phyloP scores from a whole-genome alignment of 768 basidiomycete genomes.

The Holtermannia corniformis region DNA sequence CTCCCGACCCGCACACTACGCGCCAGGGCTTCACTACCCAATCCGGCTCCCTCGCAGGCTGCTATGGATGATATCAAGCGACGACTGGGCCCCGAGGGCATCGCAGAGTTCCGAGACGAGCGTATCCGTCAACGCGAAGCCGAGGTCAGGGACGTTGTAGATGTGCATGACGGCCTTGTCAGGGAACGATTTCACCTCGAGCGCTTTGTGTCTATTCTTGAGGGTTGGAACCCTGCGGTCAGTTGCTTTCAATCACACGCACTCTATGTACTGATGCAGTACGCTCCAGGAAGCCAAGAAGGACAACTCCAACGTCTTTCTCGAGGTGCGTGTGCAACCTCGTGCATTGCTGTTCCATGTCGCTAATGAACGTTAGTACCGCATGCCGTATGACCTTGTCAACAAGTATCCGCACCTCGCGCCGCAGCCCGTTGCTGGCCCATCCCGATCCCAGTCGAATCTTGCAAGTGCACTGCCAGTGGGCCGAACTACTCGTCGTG shows the following conservation, averaged over 20 bases:
- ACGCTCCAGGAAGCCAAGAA: slow-evolving; percentile 55
- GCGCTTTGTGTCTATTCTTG: slow-evolving; percentile 61
- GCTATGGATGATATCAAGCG: slow-evolving; percentile 15
- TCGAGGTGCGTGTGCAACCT: slow-evolving; percentile 51
- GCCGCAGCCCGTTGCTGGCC: slow-evolving; percentile 12
- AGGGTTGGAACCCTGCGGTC: slow-evolving; percentile 64
- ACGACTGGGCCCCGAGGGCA: slow-evolving; percentile 13
- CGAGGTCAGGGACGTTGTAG: slow-evolving; percentile 50
- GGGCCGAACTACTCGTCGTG: slow-evolving; percentile 29
- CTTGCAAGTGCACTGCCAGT: slow-evolving; percentile 2
- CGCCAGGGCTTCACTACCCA: slow-evolving; percentile 18
- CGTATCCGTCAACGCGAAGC: slow-evolving; percentile 55
- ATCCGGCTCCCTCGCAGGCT: slow-evolving; percentile 7
- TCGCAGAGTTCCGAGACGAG: slow-evolving; percentile 28
- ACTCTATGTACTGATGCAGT: slow-evolving; percentile 5
- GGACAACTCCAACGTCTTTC: slow-evolving; percentile 64
- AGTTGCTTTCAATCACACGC: slow-evolving; percentile 19
- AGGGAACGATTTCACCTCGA: slow-evolving; percentile 86
- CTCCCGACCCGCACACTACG: slow-evolving; percentile 14
- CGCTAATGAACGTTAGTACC: slow-evolving; percentile 46
- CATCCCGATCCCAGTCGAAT: slow-evolving; percentile 9
- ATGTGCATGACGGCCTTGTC: slow-evolving; percentile 43
- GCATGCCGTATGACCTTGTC: slow-evolving; percentile 57
- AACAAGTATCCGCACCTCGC: slow-evolving; percentile 43
- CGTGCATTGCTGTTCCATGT: neutral